Evolutionary conservation across 805 yeast genomes (phyloP), one percentile per base, ranked within the genome.

Genomic region (Ogataea angusta): DNA sequence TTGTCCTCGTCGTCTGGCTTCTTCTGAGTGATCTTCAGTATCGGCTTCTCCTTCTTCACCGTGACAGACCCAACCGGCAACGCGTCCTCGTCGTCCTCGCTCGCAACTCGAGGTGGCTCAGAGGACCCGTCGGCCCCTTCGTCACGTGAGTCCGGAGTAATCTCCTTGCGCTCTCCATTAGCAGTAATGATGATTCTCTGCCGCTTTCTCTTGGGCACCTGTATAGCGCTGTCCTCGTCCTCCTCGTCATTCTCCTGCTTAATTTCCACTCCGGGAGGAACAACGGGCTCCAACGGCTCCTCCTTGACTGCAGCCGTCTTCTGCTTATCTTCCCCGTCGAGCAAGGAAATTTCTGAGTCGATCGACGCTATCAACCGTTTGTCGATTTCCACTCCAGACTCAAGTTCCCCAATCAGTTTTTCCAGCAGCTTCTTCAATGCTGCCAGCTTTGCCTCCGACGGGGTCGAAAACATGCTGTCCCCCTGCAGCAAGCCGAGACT

Each of bases 401-500:
- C 62, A 31, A 75, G 52, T 39, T 69, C 73, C 22, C 60, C 56
- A 10, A 67, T 58, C 24, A 75, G 54, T 30, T 66, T 69, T 10
- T 57, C 62, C 16, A 75, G 52, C n/a, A 68, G 54, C 53, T 68
- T 67, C 34, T 47, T 51, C 31, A 59, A 36, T 5, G 41, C 24
- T 6, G 34, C 27, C 17, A 64, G 49, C 22, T 47, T 49, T 3
- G 42, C 34, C 26, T 42, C 43, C 15, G 30, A 30, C 1, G 65
- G 74, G 15, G 67, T 61, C 5, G 75, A 69, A 25, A 45, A 46
- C 42, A 51, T 50, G 6, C 70, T 53, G 14, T 76, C 80, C 0
- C 90, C 90, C 48, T 73, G 80, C 17, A 83, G 60, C 38, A 76
- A 59, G 1, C 89, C 89, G 13, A 74, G 66, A 28, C 76, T 74